A percentile compares a stretch with the other conserved stretches of the same genome.
Conservation (phyloP, 257 asterid species). For the Salvia rosmarinus region DNA sequence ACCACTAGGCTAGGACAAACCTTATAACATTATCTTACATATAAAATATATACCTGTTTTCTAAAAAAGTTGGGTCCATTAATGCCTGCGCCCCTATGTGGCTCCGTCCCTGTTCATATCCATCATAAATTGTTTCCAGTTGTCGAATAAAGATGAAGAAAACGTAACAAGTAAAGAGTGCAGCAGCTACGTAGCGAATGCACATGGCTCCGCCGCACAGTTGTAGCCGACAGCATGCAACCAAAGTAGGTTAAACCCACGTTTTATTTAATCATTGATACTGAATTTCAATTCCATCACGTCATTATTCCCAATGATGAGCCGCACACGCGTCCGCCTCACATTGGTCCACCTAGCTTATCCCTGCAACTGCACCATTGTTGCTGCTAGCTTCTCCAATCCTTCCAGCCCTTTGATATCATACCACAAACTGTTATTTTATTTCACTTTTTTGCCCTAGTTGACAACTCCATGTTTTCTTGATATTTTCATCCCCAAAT, state of each 20-base stretch:
- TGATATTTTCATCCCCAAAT: slow-evolving; percentile 20
- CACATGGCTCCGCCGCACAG: slow-evolving; percentile 35
- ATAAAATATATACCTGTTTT: too few relatives aligned
- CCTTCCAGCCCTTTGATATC: neutral
- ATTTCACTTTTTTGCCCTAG: neutral
- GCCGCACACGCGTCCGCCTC: slow-evolving; percentile 29
- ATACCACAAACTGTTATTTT: neutral
- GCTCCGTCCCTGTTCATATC: too few relatives aligned
- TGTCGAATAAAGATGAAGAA: too few relatives aligned
- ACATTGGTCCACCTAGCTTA: slow-evolving; percentile 36
- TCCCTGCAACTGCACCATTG: neutral
- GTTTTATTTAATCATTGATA: neutral
- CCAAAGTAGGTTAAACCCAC: slow-evolving; percentile 22
- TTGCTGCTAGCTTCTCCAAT: neutral
- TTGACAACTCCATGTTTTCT: slow-evolving; percentile 9
- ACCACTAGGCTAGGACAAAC: too few relatives aligned
- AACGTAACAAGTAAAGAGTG: too few relatives aligned
- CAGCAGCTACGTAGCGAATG: neutral
- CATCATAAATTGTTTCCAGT: too few relatives aligned
- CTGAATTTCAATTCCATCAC: slow-evolving; percentile 23
- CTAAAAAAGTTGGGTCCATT: too few relatives aligned
- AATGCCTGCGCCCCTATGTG: too few relatives aligned
- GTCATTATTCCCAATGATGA: slow-evolving; percentile 34
- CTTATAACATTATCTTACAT: too few relatives aligned
- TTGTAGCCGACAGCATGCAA: slow-evolving; percentile 23